Evolutionary conservation across 805 yeast species (phyloP).

Genomic region (Lipomyces sp.): DNA sequence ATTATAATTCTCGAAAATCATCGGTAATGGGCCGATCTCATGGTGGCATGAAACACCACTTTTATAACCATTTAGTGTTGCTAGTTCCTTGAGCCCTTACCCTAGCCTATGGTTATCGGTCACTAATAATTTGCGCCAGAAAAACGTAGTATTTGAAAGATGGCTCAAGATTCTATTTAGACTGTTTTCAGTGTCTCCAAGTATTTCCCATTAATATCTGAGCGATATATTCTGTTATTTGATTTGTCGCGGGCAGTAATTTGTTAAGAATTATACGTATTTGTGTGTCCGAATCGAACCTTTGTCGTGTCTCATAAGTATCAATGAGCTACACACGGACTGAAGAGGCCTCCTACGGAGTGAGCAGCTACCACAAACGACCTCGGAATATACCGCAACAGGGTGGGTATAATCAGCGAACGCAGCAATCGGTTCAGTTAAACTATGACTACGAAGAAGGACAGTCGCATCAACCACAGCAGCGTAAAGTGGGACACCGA

Average conservation of each 20-base stretch:
- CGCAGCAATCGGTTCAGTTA: slow-evolving; percentile 11
- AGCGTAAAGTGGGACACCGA: slow-evolving; percentile 54
- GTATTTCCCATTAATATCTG: background rate
- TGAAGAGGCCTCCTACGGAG: background rate
- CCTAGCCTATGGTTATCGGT: too few relatives aligned
- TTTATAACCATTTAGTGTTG: too few relatives aligned
- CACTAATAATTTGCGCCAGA: too few relatives aligned
- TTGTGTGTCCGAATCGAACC: background rate
- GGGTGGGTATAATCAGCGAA: slow-evolving; percentile 1
- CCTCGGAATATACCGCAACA: background rate
- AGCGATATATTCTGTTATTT: background rate
- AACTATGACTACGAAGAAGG: slow-evolving; percentile 18
- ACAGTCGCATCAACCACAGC: slow-evolving; percentile 14
- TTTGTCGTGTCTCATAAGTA: background rate
- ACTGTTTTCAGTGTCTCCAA: background rate
- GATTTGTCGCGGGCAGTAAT: background rate
- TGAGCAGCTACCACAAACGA: slow-evolving; percentile 5
- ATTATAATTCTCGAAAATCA: too few relatives aligned
- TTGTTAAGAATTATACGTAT: background rate
- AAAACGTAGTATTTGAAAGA: too few relatives aligned
- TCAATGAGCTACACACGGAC: slow-evolving; percentile 2
- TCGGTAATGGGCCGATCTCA: too few relatives aligned
- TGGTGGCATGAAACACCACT: too few relatives aligned
- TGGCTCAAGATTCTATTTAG: background rate
- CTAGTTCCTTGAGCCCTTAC: too few relatives aligned